Base-by-base conservation (phyloP, 768 basidiomycete species). In the Leccinum broughii region DNA sequence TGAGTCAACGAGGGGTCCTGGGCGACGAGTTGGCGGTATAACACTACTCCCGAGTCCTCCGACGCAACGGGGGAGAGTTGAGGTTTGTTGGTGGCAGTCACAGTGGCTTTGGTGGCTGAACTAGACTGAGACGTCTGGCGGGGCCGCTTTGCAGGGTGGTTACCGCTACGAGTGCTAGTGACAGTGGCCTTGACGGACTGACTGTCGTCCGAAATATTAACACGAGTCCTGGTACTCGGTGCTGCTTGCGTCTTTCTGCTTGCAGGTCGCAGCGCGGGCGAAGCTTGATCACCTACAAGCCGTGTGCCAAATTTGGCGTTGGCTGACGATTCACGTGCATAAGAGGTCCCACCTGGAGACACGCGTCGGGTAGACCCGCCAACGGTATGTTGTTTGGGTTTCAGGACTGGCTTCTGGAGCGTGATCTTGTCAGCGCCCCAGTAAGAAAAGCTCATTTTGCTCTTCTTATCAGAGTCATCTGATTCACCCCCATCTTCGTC, bases 371-470 rank as follows among this genome's bases (percentile, higher is more conserved):
- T 53, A 72, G 76, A 56, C 69, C 77, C 46, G 65, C 68, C 61
- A 77, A 76, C 70, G 28, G 62, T 24, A n/a, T 70, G 63, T 26
- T 73, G 72, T 58, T 73, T 73, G 39, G 75, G 74, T 69, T 87
- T 89, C 66, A 87, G 71, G 44, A 85, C 73, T 2, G 92, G 90
- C 66, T 90, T 90, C 72, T 92, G 90, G 22, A 94, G 84, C 1
- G 92, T 94, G 67, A 94, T 83, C 75, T 92, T 92, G 77, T 94
- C 92, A 34, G 92, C 92, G 26, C 92, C 92, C 91, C 92, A 93
- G 70, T 93, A 95, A 6, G 91, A 93, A 76, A 93, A 93, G 77
- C 90, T 91, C 92, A 93, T 93, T 74, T 93, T 93, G 79, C 88
- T 91, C 78, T 92, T 90, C 77, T 87, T 85, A 72, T 93, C 92